A percentile compares a stretch with the other conserved stretches of the same genome.
Evolutionary conservation across 768 basidiomycete genomes (phyloP).

Genomic region (Albatrellus ellisii): DNA sequence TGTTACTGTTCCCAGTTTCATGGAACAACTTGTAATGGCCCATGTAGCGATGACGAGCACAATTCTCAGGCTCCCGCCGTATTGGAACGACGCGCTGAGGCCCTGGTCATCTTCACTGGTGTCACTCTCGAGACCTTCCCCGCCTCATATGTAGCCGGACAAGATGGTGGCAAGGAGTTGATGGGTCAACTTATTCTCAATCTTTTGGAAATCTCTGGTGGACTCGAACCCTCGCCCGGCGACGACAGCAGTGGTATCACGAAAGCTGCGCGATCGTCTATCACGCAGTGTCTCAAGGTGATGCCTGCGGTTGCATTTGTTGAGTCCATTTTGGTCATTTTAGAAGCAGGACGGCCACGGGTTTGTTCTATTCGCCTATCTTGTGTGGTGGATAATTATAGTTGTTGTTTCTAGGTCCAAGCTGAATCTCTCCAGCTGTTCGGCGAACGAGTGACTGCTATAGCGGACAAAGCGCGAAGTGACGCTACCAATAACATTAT

Average conservation of each 20-base stretch:
- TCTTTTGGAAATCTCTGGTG: slow-evolving; percentile 34
- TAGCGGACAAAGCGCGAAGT: slow-evolving; percentile 43
- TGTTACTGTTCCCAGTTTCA: slow-evolving; percentile 13
- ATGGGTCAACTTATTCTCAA: slow-evolving; percentile 32
- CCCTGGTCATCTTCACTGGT: slow-evolving; percentile 54
- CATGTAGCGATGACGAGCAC: slow-evolving; percentile 46
- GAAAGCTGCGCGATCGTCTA: slow-evolving; percentile 8
- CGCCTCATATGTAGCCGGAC: slow-evolving; percentile 14
- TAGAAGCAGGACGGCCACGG: slow-evolving; percentile 18
- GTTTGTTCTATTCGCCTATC: slow-evolving; percentile 24
- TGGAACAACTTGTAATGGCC: not conserved
- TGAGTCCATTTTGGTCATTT: slow-evolving; percentile 36
- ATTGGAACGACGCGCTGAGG: slow-evolving; percentile 48
- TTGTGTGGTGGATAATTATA: slow-evolving; percentile 34
- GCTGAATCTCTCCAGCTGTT: slow-evolving; percentile 59
- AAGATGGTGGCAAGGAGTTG: slow-evolving; percentile 12
- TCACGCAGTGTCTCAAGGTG: slow-evolving; percentile 28
- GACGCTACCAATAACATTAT: slow-evolving; percentile 35
- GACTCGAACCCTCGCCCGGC: slow-evolving; percentile 20
- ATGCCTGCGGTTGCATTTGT: slow-evolving; percentile 68
- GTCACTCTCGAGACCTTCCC: slow-evolving; percentile 29
- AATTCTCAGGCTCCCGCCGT: slow-evolving; percentile 28
- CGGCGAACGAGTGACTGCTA: slow-evolving; percentile 45
- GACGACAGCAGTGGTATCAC: slow-evolving; percentile 6
- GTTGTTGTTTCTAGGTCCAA: slow-evolving; percentile 33